Percentiles rank a stretch among this genome's conserved stretches.
Evolutionary conservation across 768 basidiomycete species (phyloP).

Genomic region (Phylloporus sp.): DNA sequence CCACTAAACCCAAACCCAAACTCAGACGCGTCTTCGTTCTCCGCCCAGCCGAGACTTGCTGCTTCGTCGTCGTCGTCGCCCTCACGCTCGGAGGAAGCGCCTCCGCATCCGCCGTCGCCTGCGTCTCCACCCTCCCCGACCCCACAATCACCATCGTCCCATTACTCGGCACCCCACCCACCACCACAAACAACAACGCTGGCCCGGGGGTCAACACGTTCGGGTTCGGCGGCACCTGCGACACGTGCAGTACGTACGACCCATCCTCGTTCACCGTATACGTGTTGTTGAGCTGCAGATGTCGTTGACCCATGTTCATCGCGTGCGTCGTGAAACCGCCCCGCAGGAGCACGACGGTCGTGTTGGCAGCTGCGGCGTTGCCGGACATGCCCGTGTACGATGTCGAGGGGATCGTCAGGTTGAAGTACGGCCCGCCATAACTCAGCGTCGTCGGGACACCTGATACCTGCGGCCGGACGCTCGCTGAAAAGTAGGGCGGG

Average conservation of each 20-base stretch:
- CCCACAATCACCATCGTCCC: slow-evolving; percentile 77
- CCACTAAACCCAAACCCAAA: background rate
- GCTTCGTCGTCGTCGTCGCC: slow-evolving; percentile 22
- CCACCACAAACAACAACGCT: slow-evolving; percentile 72
- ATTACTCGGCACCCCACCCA: slow-evolving; percentile 80
- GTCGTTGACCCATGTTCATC: slow-evolving; percentile 86
- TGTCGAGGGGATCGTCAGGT: slow-evolving; percentile 60
- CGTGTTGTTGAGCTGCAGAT: slow-evolving; percentile 77
- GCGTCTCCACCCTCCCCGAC: slow-evolving; percentile 68
- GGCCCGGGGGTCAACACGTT: slow-evolving; percentile 90
- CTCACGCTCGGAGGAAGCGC: slow-evolving; percentile 37
- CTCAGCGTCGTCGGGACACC: slow-evolving; percentile 69
- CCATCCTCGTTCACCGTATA: slow-evolving; percentile 79
- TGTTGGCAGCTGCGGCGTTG: slow-evolving; percentile 67
- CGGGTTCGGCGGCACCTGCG: slow-evolving; percentile 79
- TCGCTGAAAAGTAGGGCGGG: slow-evolving; percentile 77
- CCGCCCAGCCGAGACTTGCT: too few species aligned
- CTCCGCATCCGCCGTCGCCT: slow-evolving; percentile 45
- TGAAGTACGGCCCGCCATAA: slow-evolving; percentile 81
- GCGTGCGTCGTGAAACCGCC: slow-evolving; percentile 81
- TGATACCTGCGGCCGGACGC: slow-evolving; percentile 59
- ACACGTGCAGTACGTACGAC: slow-evolving; percentile 70
- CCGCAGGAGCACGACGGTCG: slow-evolving; percentile 75
- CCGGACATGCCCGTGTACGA: slow-evolving; percentile 59
- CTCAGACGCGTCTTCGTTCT: background rate